Evolutionary conservation across 179 eudicot genomes (phyloP).

Genomic region (Beta macrorhiza): DNA sequence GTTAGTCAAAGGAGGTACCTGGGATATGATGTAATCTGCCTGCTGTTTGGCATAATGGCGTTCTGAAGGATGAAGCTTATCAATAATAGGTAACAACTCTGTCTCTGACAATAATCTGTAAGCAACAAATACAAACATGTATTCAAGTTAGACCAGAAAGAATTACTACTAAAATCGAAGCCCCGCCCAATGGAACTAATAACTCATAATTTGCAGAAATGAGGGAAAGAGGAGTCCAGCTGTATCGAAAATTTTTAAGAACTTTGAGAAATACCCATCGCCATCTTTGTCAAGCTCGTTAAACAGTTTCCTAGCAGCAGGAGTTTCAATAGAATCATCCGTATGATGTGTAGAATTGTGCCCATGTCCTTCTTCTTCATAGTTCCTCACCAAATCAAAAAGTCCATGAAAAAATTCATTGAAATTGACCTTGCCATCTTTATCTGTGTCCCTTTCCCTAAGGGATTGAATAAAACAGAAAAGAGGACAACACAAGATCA

Average conservation of each 20-base stretch:
- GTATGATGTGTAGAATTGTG: conserved; percentile 56
- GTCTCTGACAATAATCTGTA: conserved; percentile 59
- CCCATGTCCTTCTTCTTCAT: conserved; percentile 62
- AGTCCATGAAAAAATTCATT: conserved; percentile 92
- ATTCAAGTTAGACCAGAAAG: conserved; percentile 4
- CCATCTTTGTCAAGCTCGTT: conserved; percentile 82
- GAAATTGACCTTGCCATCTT: conserved; percentile 84
- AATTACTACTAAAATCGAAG: background rate
- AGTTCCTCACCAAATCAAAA: conserved; percentile 79
- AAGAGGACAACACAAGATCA: conserved; percentile 14
- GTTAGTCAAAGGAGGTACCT: conserved; percentile 48
- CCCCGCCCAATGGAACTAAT: background rate
- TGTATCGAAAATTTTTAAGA: background rate
- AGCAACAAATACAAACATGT: background rate
- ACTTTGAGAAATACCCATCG: conserved; percentile 55
- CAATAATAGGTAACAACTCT: conserved; percentile 81
- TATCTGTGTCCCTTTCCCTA: conserved; percentile 96
- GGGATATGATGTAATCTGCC: conserved; percentile 85
- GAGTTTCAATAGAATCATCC: conserved; percentile 55
- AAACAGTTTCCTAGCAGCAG: conserved; percentile 79
- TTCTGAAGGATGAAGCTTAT: conserved; percentile 89
- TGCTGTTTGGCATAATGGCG: conserved; percentile 91
- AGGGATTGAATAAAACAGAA: conserved; percentile 8
- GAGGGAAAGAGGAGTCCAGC: conserved; percentile 10
- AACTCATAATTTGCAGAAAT: background rate